A percentile compares a stretch with the other conserved stretches of the same genome.
Evolutionary conservation across 176 grass and related monocot species (phyloP).

Genomic region (Phoenix roebelenii): DNA sequence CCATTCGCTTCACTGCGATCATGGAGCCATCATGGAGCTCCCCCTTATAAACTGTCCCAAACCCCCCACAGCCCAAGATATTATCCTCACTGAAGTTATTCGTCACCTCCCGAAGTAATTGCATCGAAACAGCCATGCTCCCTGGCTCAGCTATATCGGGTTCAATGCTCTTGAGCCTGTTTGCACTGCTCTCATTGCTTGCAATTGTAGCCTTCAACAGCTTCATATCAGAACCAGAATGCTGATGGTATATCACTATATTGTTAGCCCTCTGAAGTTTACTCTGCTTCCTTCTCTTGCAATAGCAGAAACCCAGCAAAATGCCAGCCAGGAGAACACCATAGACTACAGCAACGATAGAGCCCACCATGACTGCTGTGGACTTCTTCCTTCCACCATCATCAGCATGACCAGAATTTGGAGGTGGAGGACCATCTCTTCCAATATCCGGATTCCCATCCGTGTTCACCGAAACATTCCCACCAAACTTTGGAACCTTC

Average conservation of each 20-base stretch:
- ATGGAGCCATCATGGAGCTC: slow-evolving; percentile 21
- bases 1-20: slow-evolving; percentile 30
- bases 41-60: slow-evolving; percentile 25
- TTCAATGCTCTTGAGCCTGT: slow-evolving; percentile 3
- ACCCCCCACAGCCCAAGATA: slow-evolving; percentile 20
- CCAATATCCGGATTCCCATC: slow-evolving; percentile 20
- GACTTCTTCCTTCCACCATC: not conserved
- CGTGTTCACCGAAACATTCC: slow-evolving; percentile 17
- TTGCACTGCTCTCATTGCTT: not conserved
- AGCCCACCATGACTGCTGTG: not conserved
- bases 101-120: slow-evolving; percentile 13
- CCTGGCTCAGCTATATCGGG: slow-evolving; percentile 4
- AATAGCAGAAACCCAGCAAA: not conserved
- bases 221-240: slow-evolving; percentile 6
- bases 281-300: not conserved
- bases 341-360: not conserved
- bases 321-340: not conserved
- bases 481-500: slow-evolving; percentile 20
- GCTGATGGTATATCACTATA: not conserved
- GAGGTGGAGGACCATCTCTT: not conserved
- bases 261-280: not conserved
- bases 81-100: slow-evolving; percentile 21
- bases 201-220: slow-evolving; percentile 3
- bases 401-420: not conserved
- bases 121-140: slow-evolving; percentile 11